Percentiles rank a stretch among this genome's conserved stretches.
These are phyloP conservation scores for Begonia fuchsioides DNA, from an alignment of 306 rosid species.

Conservation along the genomic window DNA sequence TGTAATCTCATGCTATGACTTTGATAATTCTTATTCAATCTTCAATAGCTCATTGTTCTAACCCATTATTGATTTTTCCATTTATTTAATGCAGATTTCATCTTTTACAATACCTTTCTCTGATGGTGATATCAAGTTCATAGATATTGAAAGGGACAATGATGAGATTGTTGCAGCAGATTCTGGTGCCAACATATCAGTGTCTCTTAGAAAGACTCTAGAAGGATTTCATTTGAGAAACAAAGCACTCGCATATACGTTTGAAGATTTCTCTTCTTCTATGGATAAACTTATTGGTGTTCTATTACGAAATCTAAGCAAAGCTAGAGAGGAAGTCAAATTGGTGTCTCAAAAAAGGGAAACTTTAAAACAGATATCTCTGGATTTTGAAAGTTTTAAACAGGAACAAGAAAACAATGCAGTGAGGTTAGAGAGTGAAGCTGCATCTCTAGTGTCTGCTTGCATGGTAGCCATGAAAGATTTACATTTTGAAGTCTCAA, in stretches of 20 bases:
- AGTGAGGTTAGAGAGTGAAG: conserved; percentile 37
- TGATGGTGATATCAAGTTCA: conserved; percentile 20
- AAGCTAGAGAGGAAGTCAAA: conserved; percentile 29
- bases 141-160: conserved; percentile 26
- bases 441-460: conserved; percentile 37
- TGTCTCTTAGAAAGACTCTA: conserved; percentile 31
- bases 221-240: conserved; percentile 45
- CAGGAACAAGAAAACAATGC: conserved; percentile 46
- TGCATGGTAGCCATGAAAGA: conserved; percentile 45
- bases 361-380: conserved; percentile 37
- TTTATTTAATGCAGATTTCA: conserved; percentile 19
- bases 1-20: neutral
- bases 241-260: conserved; percentile 32
- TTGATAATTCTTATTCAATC: neutral
- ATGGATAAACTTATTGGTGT: conserved; percentile 42
- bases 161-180: conserved; percentile 27
- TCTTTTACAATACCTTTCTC: conserved; percentile 20
- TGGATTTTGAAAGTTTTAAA: conserved; percentile 27
- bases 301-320: conserved; percentile 44
- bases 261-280: conserved; percentile 41
- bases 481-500: conserved; percentile 49
- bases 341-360: conserved; percentile 25
- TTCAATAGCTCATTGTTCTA: neutral
- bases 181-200: conserved; percentile 31
- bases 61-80: neutral